Base-by-base conservation (phyloP, 1,284 basidiomycete genomes). In the Porodaedalea pini region DNA sequence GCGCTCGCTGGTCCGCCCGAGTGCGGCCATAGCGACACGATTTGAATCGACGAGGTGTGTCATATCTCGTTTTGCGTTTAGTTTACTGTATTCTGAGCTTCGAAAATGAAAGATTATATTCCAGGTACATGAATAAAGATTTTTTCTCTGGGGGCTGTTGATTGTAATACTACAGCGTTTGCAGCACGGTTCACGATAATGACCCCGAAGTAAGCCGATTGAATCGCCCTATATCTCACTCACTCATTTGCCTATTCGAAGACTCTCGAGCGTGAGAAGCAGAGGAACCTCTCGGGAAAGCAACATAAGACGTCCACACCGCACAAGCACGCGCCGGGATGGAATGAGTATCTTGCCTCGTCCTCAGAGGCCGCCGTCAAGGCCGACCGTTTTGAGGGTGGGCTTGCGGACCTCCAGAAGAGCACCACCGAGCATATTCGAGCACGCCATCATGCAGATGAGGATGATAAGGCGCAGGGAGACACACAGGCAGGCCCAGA, bases 261-360 rank as follows among this genome's bases (percentile, higher is more conserved):
- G 45, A 31, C 29, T 13, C 45, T 86, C n/a, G 81, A 86, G 58
- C 65, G 63, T 10, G 82, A 87, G 68, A 87, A 88, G 64, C 70
- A 68, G 29, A 74, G 79, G 37, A 83, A 82, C 66, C 68, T 85
- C 41, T 68, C 70, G 32, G 72, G 73, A 11, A 67, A 70, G 34
- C 79, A 82, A 51, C 75, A 82, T 65, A 75, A 76, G 60, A 79
- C 77, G 1, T 79, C 80, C 1, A 75, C 80, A 2, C 77, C 81
- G 17, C 73, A 79, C 54, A 67, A 78, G 11, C 66, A 82, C 59
- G 85, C 86, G 1, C 88, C 86, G 3, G 87, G 86, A 2, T 90
- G 88, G 88, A 89, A 89, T 65, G 84, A 90, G 64, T 65, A 70
- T 36, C 79, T 90, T 19, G 88, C 88, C 1, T 81, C 78, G 58